Evolutionary conservation across 1,284 basidiomycete genomes (phyloP), one percentile per base, ranked within the genome.

Genomic region (Filobasidium uniguttulatum): DNA sequence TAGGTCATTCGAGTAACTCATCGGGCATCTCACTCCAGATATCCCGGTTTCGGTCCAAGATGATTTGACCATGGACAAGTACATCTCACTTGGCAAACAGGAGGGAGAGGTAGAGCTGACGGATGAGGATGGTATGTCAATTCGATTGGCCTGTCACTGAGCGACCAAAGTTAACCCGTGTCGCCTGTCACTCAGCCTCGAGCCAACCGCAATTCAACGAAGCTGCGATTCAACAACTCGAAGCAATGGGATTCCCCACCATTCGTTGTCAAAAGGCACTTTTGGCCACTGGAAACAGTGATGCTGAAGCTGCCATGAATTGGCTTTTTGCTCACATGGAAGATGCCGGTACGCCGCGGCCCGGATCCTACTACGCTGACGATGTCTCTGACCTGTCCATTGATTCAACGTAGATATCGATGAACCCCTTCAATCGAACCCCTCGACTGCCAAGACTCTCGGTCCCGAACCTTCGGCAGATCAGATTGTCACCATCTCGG

Each of bases 311-410:
- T 0, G 91, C 93, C 0, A 94, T 91, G 86, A 82, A 87, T 56
- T 98, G 93, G 93, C 68, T 98, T 35, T 94, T 98, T 63, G 75
- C 72, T 48, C 93, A 96, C 67, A 88, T 93, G 85, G 91, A 97
- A 7, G 93, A 97, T 67, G 75, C 84, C 8, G 85, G 87, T 85
- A 48, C 35, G 73, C 61, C 36, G 8, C 19, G n/a, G 3, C n/a
- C 28, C 12, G 17, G 0, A 48, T 35, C n/a, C n/a, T n/a, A n/a
- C n/a, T n/a, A n/a, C n/a, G n/a, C n/a, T n/a, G n/a, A 22, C 20
- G 15, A 19, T 19, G 15, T 29, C 15, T 10, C 14, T 5, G n/a
- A 25, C 38, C 48, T 31, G 3, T 40, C 7, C 28, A 30, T 30
- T 9, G 10, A 30, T 20, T 20, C 9, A 5, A 6, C 3, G 30